phyloP scores from a whole-genome alignment of 164 flowering plant genomes.

The Stephania cephalantha region DNA sequence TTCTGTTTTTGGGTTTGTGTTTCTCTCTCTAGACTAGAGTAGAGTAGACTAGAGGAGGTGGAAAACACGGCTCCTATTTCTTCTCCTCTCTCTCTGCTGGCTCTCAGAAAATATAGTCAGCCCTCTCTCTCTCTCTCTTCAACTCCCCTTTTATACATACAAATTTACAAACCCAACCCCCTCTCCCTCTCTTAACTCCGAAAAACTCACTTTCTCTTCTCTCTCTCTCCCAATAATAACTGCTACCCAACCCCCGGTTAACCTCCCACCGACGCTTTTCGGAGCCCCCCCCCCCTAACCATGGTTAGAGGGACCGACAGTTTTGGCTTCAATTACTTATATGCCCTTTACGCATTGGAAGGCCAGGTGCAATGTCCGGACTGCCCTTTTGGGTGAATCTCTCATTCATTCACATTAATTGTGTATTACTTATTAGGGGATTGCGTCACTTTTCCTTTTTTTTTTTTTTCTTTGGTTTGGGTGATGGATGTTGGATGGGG shows the following conservation, averaged over 20 bases:
- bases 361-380: not conserved
- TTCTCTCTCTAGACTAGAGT: not conserved
- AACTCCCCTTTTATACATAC: slow-evolving; percentile 18
- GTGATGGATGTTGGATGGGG: too few species aligned
- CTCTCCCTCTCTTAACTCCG: not conserved
- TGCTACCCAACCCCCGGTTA: slow-evolving; percentile 13
- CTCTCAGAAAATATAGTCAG: not conserved
- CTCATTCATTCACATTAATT: too few species aligned
- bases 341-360: not conserved
- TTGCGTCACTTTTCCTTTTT: too few species aligned
- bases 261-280: slow-evolving; percentile 24
- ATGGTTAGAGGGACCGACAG: slow-evolving; percentile 23
- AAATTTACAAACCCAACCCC: slow-evolving; percentile 15
- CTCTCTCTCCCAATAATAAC: slow-evolving; percentile 4
- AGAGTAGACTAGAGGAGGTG: too few species aligned
- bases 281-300: slow-evolving; percentile 7
- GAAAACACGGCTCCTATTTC: not conserved
- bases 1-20: slow-evolving; percentile 2
- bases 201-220: not conserved
- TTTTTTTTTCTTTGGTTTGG: too few species aligned
- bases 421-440: too few species aligned
- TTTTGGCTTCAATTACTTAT: not conserved
- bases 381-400: not conserved
- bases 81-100: slow-evolving; percentile 5
- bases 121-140: slow-evolving; percentile 5